These are phyloP conservation scores for Diaporthe citri DNA, from an alignment of 2,329 filamentous ascomycete genomes.

Conservation along the genomic window DNA sequence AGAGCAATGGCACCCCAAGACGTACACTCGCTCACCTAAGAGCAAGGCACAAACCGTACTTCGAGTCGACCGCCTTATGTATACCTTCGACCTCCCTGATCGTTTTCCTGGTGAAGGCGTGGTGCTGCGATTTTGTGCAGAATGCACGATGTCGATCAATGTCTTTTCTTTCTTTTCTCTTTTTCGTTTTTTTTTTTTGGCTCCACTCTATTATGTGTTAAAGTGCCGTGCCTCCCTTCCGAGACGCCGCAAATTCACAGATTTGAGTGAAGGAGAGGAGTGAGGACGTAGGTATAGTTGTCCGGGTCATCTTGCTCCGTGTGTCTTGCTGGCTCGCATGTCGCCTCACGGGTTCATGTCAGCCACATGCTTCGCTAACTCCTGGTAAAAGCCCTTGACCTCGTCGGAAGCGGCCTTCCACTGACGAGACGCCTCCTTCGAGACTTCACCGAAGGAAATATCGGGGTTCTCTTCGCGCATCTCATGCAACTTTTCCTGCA, in stretches of 20 bases:
- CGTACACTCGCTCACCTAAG: conserved; percentile 31
- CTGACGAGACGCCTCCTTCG: too few relatives aligned
- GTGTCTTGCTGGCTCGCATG: background rate
- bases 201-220: background rate
- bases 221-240: background rate
- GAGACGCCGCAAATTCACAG: too few relatives aligned
- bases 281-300: background rate
- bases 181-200: background rate
- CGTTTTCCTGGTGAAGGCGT: background rate
- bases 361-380: background rate
- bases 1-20: conserved; percentile 30
- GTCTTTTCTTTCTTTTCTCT: too few relatives aligned
- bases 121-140: background rate
- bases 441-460: too few relatives aligned
- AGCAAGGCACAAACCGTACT: conserved; percentile 27
- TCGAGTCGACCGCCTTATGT: background rate
- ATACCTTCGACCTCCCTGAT: background rate
- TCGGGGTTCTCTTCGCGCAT: too few relatives aligned
- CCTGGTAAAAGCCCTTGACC: too few relatives aligned
- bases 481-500: too few relatives aligned
- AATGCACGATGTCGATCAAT: background rate
- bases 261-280: background rate
- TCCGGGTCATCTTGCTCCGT: too few relatives aligned
- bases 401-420: too few relatives aligned
- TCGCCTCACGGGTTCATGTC: background rate